Conservation (phyloP, 768 basidiomycete genomes). For the Agaricus sinodeliciosus region DNA sequence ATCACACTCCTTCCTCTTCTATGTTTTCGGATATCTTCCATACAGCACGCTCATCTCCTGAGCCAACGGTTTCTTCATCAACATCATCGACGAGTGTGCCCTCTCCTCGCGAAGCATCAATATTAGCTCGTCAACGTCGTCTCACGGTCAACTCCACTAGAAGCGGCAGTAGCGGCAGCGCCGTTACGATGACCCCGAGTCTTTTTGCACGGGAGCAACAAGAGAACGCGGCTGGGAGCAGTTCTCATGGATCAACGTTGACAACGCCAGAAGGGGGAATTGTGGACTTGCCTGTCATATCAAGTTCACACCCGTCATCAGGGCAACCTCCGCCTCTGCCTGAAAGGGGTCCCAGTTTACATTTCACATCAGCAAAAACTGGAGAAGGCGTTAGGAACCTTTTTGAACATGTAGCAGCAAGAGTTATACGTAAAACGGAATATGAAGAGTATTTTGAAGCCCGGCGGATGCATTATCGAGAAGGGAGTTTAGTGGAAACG, state of each 20-base stretch:
- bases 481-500: constrained; percentile 28
- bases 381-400: constrained; percentile 65
- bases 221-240: background rate
- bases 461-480: constrained; percentile 32
- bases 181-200: constrained; percentile 55
- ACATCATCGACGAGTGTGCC: constrained; percentile 10
- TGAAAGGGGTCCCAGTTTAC: constrained; percentile 55
- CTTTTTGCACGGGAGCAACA: constrained; percentile 36
- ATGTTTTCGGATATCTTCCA: constrained; percentile 58
- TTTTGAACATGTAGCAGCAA: constrained; percentile 67
- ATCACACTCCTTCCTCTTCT: constrained; percentile 79
- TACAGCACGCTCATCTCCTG: constrained; percentile 56
- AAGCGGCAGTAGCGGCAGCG: constrained; percentile 40
- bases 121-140: constrained; percentile 15
- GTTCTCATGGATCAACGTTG: background rate
- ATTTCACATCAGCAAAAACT: constrained; percentile 76
- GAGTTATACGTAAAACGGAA: constrained; percentile 60
- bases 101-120: constrained; percentile 16
- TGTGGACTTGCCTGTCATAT: background rate
- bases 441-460: constrained; percentile 55
- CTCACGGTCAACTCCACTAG: constrained; percentile 23
- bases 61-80: constrained; percentile 19
- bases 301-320: constrained; percentile 12
- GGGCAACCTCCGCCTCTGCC: constrained; percentile 21
- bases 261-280: background rate